phyloP scores from a whole-genome alignment of 2,329 filamentous ascomycete species.

The Calycina herbarum region DNA sequence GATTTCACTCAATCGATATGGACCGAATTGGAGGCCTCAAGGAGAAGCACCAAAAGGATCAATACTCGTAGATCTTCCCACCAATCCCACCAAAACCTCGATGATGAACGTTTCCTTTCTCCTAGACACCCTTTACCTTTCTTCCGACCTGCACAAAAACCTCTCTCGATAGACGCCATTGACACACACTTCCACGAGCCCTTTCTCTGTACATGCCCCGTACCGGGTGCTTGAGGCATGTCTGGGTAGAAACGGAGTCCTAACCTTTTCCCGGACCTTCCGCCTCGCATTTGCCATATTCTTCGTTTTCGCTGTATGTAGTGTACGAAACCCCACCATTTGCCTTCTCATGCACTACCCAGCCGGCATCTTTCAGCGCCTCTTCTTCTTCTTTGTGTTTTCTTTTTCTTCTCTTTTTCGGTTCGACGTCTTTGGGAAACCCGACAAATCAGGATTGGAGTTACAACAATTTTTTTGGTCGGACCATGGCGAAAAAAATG shows the following conservation, averaged over 20 bases:
- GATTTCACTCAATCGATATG: slow-evolving; percentile 93
- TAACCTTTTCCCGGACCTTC: not conserved
- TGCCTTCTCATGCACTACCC: not conserved
- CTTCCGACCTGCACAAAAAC: slow-evolving; percentile 13
- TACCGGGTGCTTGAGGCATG: slow-evolving; percentile 6
- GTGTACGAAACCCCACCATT: not conserved
- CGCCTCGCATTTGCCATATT: slow-evolving; percentile 10
- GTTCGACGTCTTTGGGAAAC: not conserved
- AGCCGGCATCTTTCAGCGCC: slow-evolving; percentile 2
- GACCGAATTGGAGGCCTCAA: slow-evolving; percentile 91
- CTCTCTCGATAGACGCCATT: slow-evolving; percentile 7
- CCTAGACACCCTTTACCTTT: slow-evolving; percentile 11
- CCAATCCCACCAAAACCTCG: not conserved
- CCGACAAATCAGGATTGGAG: slow-evolving; percentile 15
- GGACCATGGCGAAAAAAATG: slow-evolving; percentile 1
- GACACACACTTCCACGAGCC: slow-evolving; percentile 6
- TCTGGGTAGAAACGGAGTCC: not conserved
- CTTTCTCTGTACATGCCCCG: slow-evolving; percentile 18
- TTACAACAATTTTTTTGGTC: slow-evolving; percentile 9
- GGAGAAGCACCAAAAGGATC: slow-evolving; percentile 61
- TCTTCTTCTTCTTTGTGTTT: not conserved
- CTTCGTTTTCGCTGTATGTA: slow-evolving; percentile 17
- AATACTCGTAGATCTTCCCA: slow-evolving; percentile 28
- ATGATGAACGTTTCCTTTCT: slow-evolving; percentile 17
- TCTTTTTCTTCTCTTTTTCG: slow-evolving; percentile 8